A percentile compares a stretch with the other conserved stretches of the same genome.
phyloP scores from a whole-genome alignment of 192 early-diverging fungal genomes.

The Coemansia sp. region DNA sequence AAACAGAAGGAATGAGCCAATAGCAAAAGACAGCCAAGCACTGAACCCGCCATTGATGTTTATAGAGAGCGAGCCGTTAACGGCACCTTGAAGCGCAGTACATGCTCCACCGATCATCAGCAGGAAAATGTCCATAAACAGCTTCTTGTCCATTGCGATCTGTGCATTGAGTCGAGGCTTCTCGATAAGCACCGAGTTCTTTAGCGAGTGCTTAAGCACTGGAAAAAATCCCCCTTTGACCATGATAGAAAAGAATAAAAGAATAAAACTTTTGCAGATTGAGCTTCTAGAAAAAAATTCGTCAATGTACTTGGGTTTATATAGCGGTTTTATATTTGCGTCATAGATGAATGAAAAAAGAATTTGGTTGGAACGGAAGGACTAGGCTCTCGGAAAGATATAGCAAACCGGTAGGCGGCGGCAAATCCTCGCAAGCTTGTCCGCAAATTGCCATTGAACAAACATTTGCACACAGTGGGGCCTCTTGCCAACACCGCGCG shows the following conservation, averaged over 20 bases:
- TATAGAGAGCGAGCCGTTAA: constrained; percentile 48
- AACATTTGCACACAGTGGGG: too few species aligned
- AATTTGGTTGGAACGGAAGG: too few species aligned
- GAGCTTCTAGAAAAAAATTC: background rate
- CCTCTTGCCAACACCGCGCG: too few species aligned
- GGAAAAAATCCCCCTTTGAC: constrained; percentile 31
- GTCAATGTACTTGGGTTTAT: too few species aligned
- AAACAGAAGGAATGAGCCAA: constrained; percentile 44
- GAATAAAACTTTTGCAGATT: background rate
- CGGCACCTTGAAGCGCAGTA: constrained; percentile 39
- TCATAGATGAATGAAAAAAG: too few species aligned
- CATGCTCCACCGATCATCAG: constrained; percentile 44
- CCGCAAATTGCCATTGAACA: too few species aligned
- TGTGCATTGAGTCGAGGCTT: constrained; percentile 39
- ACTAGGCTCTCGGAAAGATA: too few species aligned
- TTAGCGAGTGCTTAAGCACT: constrained; percentile 37
- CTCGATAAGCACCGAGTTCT: constrained; percentile 37
- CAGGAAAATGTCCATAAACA: constrained; percentile 37
- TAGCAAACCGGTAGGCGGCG: too few species aligned
- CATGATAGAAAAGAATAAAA: constrained; percentile 18
- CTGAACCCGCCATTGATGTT: constrained; percentile 47
- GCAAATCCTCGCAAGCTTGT: too few species aligned
- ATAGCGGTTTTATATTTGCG: too few species aligned
- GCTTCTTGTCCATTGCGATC: constrained; percentile 43
- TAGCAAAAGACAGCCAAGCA: constrained; percentile 48